phyloP scores from a whole-genome alignment of 352 stramenopile genomes.

The Pythium myriotylum region DNA sequence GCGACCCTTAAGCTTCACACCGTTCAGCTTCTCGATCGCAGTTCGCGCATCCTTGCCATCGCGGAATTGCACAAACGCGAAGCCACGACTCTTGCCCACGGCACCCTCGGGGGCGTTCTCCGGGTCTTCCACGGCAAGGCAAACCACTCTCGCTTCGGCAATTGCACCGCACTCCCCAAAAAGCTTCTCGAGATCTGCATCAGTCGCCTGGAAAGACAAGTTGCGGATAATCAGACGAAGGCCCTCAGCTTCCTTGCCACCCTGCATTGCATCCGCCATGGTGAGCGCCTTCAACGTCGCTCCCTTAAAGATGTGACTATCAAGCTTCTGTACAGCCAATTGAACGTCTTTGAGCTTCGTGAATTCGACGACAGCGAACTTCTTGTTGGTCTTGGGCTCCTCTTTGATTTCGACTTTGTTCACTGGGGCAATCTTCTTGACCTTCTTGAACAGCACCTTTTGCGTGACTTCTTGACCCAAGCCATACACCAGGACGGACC shows the following conservation, averaged over 20 bases:
- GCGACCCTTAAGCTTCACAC: constrained; percentile 76
- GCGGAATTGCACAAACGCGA: constrained; percentile 84
- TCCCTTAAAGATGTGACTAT: constrained; percentile 85
- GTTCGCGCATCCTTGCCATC: constrained; percentile 58
- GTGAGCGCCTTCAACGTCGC: constrained; percentile 64
- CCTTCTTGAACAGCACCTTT: constrained; percentile 82
- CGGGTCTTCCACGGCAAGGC: constrained; percentile 64
- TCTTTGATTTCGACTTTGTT: constrained; percentile 63
- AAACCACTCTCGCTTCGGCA: constrained; percentile 74
- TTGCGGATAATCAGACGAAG: constrained; percentile 86
- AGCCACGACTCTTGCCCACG: constrained; percentile 72
- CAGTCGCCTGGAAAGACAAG: constrained; percentile 77
- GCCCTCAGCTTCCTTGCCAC: constrained; percentile 44
- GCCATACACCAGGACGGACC: constrained; percentile 78
- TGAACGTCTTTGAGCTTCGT: constrained; percentile 53
- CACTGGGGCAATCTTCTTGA: constrained; percentile 68
- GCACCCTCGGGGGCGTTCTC: constrained; percentile 34
- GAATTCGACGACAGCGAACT: constrained; percentile 71
- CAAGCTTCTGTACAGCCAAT: constrained; percentile 68
- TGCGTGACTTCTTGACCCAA: constrained; percentile 67
- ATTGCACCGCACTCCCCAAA: constrained; percentile 69
- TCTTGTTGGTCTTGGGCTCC: constrained; percentile 55
- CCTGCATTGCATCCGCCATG: constrained; percentile 30
- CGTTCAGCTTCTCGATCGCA: constrained; percentile 78
- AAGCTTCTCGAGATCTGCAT: constrained; percentile 70